Evolutionary conservation across 495 filamentous ascomycete genomes (phyloP), one percentile per base, ranked within the genome.

Genomic region (Articulospora tetracladia): DNA sequence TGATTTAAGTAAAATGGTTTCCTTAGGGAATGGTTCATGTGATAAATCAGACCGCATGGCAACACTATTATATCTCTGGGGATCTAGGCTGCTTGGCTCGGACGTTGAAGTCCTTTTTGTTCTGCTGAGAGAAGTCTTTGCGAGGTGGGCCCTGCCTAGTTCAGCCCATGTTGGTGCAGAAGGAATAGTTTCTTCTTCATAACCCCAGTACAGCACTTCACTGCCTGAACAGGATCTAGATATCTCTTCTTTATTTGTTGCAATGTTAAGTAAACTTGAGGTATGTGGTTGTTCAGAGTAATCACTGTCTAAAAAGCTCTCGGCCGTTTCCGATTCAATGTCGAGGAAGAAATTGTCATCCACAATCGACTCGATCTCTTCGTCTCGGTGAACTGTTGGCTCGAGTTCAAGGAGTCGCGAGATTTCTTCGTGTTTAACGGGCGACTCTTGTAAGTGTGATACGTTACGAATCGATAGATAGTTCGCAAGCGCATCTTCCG

Each of bases 251-350:
- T 4, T 4, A n/a, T 47, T 47, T 3, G 7, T 6, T 17, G 17
- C 7, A 47, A 19, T 47, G 20, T 17, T 3, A 6, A 7, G 3
- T 6, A 23, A 17, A 7, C 7, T 47, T 47, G 41, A 7, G 41
- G 17, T 19, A n/a, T 3, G 17, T 8, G 41, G 20, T n/a, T n/a
- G 20, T 8, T 50, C 51, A 24, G 36, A 48, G 25, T 49, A 60
- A 34, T 60, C 50, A 48, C 58, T 60, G 11, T 34, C 34, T 24
- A 60, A 26, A 44, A 36, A 60, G 10, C 44, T 30, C n/a, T n/a
- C 17, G 34, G 52, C 52, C 13, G 25, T 1, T 19, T 55, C 39
- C 2, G 50, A 26, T 15, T 55, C 51, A 0, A 47, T 49, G 13
- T 59, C 13, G 19, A 44, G 28, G 17, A 46, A 46, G 15, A 28